Percentiles rank a stretch among this genome's conserved stretches.
Evolutionary conservation across 768 basidiomycete species (phyloP).

Genomic region (Boletales sp.): DNA sequence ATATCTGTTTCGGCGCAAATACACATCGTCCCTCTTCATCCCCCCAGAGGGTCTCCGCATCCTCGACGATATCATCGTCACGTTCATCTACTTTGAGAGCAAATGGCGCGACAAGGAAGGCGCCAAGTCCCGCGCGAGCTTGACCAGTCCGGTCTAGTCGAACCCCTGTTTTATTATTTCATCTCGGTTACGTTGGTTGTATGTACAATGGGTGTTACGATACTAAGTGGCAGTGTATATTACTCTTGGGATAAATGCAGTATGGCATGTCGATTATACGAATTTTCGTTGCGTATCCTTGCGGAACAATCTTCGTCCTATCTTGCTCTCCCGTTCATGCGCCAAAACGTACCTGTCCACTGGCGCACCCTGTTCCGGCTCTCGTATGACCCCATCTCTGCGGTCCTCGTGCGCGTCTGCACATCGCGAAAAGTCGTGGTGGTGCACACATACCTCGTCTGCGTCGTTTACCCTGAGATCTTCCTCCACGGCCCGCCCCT

Average conservation of each 20-base stretch:
- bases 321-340: conserved; percentile 7
- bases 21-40: conserved; percentile 22
- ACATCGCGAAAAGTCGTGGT: conserved; percentile 11
- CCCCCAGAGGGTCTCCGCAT: conserved; percentile 28
- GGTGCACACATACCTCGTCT: neutral
- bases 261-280: neutral
- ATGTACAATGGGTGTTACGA: too few species aligned
- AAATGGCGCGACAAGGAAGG: conserved; percentile 27
- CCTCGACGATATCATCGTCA: conserved; percentile 35
- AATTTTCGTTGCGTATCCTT: conserved; percentile 7
- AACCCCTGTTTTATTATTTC: neutral
- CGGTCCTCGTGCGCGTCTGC: neutral
- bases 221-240: too few species aligned
- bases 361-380: neutral
- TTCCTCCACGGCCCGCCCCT: conserved; percentile 11
- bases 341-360: conserved; percentile 6
- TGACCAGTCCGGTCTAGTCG: neutral
- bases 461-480: neutral
- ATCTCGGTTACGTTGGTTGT: neutral
- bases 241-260: neutral
- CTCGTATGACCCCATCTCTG: neutral
- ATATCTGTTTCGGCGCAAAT: conserved; percentile 10
- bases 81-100: conserved; percentile 33
- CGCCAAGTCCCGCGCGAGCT: conserved; percentile 6
- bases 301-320: conserved; percentile 16